A percentile compares a stretch with the other conserved stretches of the same genome.
Conservation (phyloP, 192 early-diverging fungal species). For the Globomyces pollinis-pini region DNA sequence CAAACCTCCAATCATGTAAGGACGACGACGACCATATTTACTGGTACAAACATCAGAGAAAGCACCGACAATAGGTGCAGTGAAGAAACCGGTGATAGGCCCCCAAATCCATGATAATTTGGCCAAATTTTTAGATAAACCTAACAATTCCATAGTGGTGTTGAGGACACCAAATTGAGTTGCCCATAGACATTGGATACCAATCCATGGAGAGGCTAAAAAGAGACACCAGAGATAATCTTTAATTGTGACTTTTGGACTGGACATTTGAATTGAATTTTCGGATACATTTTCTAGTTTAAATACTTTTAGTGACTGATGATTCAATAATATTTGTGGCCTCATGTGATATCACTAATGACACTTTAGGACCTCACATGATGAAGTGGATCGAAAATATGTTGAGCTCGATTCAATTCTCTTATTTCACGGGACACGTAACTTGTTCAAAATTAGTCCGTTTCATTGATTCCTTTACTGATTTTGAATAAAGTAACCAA, state of each 20-base stretch:
- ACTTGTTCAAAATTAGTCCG: too few species aligned
- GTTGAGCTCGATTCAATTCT: too few species aligned
- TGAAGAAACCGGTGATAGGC: conserved; percentile 24
- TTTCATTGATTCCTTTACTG: too few species aligned
- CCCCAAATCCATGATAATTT: conserved; percentile 13
- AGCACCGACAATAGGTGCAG: conserved; percentile 14
- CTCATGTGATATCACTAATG: too few species aligned
- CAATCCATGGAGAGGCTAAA: conserved; percentile 19
- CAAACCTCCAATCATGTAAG: conserved; percentile 18
- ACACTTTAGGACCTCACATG: too few species aligned
- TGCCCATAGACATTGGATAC: conserved; percentile 17
- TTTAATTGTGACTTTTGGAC: neutral
- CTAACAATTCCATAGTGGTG: neutral
- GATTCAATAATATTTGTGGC: too few species aligned
- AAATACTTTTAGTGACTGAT: neutral
- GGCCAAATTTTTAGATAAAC: neutral
- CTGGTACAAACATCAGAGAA: conserved; percentile 14
- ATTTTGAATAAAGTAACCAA: too few species aligned
- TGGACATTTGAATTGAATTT: neutral
- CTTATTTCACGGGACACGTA: too few species aligned
- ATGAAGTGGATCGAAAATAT: too few species aligned
- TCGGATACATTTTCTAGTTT: neutral
- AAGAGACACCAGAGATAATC: conserved; percentile 8
- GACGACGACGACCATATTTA: conserved; percentile 18
- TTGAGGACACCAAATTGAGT: conserved; percentile 15